These are phyloP conservation scores for Colletotrichum gigasporum DNA, from an alignment of 2,329 filamentous ascomycete species.

Conservation along the genomic window DNA sequence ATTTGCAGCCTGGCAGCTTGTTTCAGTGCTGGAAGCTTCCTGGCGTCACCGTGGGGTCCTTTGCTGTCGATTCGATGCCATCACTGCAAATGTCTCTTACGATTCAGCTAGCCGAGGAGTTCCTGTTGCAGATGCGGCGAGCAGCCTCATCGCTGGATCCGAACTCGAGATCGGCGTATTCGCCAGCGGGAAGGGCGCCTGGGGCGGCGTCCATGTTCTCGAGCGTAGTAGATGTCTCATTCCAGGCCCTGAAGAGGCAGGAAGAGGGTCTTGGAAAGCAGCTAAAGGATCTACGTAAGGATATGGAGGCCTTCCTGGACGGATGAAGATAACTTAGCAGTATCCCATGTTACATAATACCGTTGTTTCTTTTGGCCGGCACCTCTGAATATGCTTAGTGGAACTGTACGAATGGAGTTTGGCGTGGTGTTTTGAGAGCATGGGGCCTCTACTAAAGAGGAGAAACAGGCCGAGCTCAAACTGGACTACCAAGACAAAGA, in stretches of 20 bases:
- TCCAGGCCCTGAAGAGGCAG: slow-evolving; percentile 40
- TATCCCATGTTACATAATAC: slow-evolving; percentile 10
- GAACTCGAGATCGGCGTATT: slow-evolving; percentile 27
- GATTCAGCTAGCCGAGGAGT: slow-evolving; percentile 52
- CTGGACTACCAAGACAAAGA: slow-evolving; percentile 24
- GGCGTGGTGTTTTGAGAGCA: slow-evolving; percentile 1
- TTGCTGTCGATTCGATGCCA: slow-evolving; percentile 49
- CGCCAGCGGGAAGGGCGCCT: slow-evolving; percentile 15
- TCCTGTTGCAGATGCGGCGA: slow-evolving; percentile 45
- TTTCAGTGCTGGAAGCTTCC: slow-evolving; percentile 51
- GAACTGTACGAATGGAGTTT: slow-evolving; percentile 6
- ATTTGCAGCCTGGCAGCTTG: slow-evolving; percentile 36
- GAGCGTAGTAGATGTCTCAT: slow-evolving; percentile 40
- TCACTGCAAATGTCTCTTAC: slow-evolving; percentile 54
- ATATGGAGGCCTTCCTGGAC: slow-evolving; percentile 45
- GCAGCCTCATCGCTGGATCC: slow-evolving; percentile 42
- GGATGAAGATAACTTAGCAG: background rate
- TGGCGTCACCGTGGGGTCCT: slow-evolving; percentile 50
- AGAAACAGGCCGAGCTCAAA: slow-evolving; percentile 21
- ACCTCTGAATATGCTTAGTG: background rate
- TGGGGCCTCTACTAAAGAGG: background rate
- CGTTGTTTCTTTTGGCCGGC: background rate
- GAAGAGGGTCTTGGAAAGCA: slow-evolving; percentile 46
- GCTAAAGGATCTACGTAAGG: slow-evolving; percentile 42
- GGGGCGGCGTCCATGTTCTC: slow-evolving; percentile 42